phyloP scores from a whole-genome alignment of 306 rosid genomes.

The Vigna unguiculata region DNA sequence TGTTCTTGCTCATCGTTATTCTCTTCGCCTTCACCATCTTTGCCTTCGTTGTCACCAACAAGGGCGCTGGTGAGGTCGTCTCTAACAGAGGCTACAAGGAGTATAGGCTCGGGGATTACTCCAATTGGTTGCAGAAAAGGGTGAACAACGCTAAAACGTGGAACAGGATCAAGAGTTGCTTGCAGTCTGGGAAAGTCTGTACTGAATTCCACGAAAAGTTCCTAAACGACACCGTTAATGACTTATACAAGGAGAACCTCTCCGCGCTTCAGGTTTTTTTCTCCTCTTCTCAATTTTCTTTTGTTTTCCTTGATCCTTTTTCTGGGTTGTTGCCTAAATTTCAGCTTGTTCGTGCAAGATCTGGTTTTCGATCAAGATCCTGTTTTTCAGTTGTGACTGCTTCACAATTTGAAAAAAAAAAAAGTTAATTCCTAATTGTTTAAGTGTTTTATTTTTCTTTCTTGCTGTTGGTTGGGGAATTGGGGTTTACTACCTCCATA shows the following conservation, averaged over 20 bases:
- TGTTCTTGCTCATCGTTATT: conserved; percentile 79
- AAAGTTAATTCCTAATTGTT: neutral
- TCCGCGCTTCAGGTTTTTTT: conserved; percentile 71
- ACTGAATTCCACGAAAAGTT: conserved; percentile 15
- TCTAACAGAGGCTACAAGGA: conserved; percentile 67
- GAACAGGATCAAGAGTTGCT: conserved; percentile 73
- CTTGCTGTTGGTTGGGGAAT: neutral
- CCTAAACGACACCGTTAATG: conserved; percentile 11
- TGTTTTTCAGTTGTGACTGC: neutral
- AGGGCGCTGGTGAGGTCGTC: conserved; percentile 63
- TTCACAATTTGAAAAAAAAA: neutral
- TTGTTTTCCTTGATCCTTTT: neutral
- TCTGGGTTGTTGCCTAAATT: conserved; percentile 6
- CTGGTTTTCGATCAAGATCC: neutral
- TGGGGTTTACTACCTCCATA: neutral
- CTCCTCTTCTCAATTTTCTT: neutral
- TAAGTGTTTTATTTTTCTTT: neutral
- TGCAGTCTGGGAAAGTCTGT: conserved; percentile 64
- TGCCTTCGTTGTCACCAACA: conserved; percentile 71
- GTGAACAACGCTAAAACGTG: conserved; percentile 61
- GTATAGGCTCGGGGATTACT: conserved; percentile 84
- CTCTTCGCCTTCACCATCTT: conserved; percentile 71
- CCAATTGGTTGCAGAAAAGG: conserved; percentile 80
- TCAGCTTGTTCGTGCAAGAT: neutral
- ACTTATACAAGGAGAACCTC: conserved; percentile 50